phyloP scores from a whole-genome alignment of 1,284 basidiomycete genomes.

The Leccinum subspadiceum region DNA sequence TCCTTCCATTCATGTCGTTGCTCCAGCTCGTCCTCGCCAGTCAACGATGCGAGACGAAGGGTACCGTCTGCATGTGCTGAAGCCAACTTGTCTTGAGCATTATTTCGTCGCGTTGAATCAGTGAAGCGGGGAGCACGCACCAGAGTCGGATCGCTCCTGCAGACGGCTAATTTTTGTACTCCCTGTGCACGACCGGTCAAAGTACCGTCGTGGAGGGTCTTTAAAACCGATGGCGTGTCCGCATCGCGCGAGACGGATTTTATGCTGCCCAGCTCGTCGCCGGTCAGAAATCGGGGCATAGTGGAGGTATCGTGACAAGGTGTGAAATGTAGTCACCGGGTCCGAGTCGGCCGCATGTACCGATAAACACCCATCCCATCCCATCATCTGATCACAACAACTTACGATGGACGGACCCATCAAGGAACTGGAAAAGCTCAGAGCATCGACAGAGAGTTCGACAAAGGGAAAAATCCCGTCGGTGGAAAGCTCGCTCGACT shows the following conservation, averaged over 20 bases:
- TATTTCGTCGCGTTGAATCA: slow-evolving; percentile 16
- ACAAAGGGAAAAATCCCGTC: slow-evolving; percentile 55
- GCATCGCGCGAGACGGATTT: slow-evolving; percentile 52
- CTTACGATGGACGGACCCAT: slow-evolving; percentile 62
- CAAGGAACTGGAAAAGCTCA: slow-evolving; percentile 74
- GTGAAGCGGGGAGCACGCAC: slow-evolving; percentile 33
- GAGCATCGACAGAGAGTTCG: slow-evolving; percentile 51
- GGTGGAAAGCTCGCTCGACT: slow-evolving; percentile 64
- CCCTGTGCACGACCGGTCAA: slow-evolving; percentile 30
- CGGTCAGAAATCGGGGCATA: slow-evolving; percentile 67
- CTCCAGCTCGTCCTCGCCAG: slow-evolving; percentile 41
- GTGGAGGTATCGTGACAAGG: slow-evolving; percentile 26
- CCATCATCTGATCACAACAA: neutral
- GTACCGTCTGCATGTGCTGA: slow-evolving; percentile 61
- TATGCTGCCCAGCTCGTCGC: slow-evolving; percentile 73
- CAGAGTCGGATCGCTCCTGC: slow-evolving; percentile 32
- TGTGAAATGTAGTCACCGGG: slow-evolving; percentile 1
- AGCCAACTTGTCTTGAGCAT: slow-evolving; percentile 53
- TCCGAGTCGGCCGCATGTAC: neutral
- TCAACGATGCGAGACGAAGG: slow-evolving; percentile 41
- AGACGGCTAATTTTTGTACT: slow-evolving; percentile 41
- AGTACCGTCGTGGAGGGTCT: slow-evolving; percentile 38
- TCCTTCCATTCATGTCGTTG: slow-evolving; percentile 59
- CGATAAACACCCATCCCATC: too few relatives aligned
- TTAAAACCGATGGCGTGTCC: slow-evolving; percentile 28